phyloP scores from a whole-genome alignment of 2,329 filamentous ascomycete species.

The Colletotrichum phormii region DNA sequence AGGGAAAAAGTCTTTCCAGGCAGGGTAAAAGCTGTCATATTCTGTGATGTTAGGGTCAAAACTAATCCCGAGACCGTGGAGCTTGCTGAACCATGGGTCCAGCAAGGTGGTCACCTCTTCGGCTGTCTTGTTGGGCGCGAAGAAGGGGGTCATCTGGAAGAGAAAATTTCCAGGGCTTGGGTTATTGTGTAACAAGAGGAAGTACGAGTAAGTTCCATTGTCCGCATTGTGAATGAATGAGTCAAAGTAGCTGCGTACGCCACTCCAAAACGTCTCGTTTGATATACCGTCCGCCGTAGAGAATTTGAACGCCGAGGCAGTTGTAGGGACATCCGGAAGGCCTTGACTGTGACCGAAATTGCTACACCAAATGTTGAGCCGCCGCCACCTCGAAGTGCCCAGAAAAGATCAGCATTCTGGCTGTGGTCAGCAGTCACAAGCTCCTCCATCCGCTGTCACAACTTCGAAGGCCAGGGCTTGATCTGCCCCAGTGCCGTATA shows the following conservation, averaged over 20 bases:
- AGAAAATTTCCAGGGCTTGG: slow-evolving; percentile 19
- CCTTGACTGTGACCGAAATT: slow-evolving; percentile 23
- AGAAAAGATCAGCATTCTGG: slow-evolving; percentile 69
- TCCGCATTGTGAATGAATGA: slow-evolving; percentile 21
- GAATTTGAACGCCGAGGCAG: slow-evolving; percentile 16
- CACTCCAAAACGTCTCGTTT: slow-evolving; percentile 23
- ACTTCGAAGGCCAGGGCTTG: slow-evolving; percentile 67
- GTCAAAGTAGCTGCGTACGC: slow-evolving; percentile 25
- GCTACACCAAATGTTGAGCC: slow-evolving; percentile 42
- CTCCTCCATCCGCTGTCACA: slow-evolving; percentile 61
- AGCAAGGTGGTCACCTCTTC: slow-evolving; percentile 4
- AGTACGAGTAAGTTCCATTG: slow-evolving; percentile 16
- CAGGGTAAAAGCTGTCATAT: slow-evolving; percentile 26
- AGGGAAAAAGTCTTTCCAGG: slow-evolving; percentile 24
- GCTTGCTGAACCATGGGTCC: slow-evolving; percentile 19
- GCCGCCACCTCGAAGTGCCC: slow-evolving; percentile 71
- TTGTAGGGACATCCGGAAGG: slow-evolving; percentile 3
- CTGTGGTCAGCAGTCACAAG: slow-evolving; percentile 58
- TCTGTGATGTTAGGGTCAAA: slow-evolving; percentile 23
- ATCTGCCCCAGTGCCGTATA: slow-evolving; percentile 69
- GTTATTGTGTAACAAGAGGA: slow-evolving; percentile 5
- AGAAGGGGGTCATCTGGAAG: slow-evolving; percentile 29
- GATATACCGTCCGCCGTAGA: slow-evolving; percentile 18
- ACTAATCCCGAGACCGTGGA: background rate
- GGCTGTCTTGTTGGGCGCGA: slow-evolving; percentile 35